A percentile compares a stretch with the other conserved stretches of the same genome.
Conservation (phyloP, 768 basidiomycete genomes). For the Phaeolepiota aurea region DNA sequence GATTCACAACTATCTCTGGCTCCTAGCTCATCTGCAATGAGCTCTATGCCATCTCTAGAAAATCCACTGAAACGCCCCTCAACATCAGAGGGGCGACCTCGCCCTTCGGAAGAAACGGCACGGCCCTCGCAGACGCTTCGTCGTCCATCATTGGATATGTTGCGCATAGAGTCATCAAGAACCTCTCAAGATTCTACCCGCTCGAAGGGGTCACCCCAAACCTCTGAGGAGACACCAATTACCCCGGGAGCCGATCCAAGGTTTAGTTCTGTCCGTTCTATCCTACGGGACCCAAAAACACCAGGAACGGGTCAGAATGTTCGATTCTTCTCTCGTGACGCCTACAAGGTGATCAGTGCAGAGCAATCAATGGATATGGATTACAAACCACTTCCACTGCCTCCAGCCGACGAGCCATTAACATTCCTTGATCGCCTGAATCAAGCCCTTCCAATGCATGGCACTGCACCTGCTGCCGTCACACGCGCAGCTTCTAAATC, state of each 20-base stretch:
- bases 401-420: constrained; percentile 17
- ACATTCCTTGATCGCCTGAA: constrained; percentile 23
- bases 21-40: constrained; percentile 10
- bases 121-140: constrained; percentile 17
- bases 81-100: constrained; percentile 7
- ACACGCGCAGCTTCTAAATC: constrained; percentile 22
- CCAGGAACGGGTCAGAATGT: constrained; percentile 77
- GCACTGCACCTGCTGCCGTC: constrained; percentile 18
- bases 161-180: constrained; percentile 19
- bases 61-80: constrained; percentile 9
- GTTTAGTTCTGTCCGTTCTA: constrained; percentile 58
- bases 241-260: constrained; percentile 24
- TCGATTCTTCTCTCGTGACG: constrained; percentile 67
- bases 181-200: constrained; percentile 10
- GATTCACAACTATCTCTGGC: constrained; percentile 24
- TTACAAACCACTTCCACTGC: constrained; percentile 20
- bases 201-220: constrained; percentile 9
- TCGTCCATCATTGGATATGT: constrained; percentile 30
- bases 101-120: constrained; percentile 12
- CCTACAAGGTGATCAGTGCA: constrained; percentile 58
- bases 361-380: constrained; percentile 43
- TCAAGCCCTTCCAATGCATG: constrained; percentile 15
- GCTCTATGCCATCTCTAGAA: constrained; percentile 6
- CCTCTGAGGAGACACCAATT: constrained; percentile 14
- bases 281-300: constrained; percentile 61